Evolutionary conservation across 208 protist species (phyloP).

Genomic region (Blechomonas ayalai): DNA sequence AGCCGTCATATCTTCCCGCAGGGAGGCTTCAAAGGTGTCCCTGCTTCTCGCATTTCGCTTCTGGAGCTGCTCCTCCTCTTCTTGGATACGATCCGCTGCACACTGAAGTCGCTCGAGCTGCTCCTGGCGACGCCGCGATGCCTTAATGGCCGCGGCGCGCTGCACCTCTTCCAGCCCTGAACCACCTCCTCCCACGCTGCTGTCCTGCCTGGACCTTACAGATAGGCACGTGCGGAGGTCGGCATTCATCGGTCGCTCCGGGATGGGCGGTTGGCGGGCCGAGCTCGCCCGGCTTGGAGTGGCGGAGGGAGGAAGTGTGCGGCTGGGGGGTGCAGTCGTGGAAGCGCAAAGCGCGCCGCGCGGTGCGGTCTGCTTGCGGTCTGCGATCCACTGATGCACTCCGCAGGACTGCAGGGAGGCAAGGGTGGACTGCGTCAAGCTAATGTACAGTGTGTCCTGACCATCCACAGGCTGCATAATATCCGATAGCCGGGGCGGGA

Average conservation of each 20-base stretch:
- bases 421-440: slow-evolving; percentile 62
- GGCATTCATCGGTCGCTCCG: slow-evolving; percentile 8
- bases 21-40: slow-evolving; percentile 47
- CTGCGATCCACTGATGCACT: slow-evolving; percentile 73
- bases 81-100: slow-evolving; percentile 39
- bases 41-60: slow-evolving; percentile 55
- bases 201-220: too few relatives aligned
- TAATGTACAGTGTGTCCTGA: slow-evolving; percentile 55
- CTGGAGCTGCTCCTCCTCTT: slow-evolving; percentile 41
- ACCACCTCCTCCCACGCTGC: slow-evolving; percentile 1
- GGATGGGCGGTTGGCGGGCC: background rate
- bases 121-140: slow-evolving; percentile 40
- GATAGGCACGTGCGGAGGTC: background rate
- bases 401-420: slow-evolving; percentile 31
- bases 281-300: background rate
- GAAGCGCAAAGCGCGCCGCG: slow-evolving; percentile 2
- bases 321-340: background rate
- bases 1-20: slow-evolving; percentile 58
- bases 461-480: slow-evolving; percentile 33
- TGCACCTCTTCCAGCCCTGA: slow-evolving; percentile 34
- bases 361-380: slow-evolving; percentile 62
- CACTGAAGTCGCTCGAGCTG: slow-evolving; percentile 36
- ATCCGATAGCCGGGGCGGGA: slow-evolving; percentile 48
- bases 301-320: background rate
- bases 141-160: slow-evolving; percentile 47